phyloP scores from a whole-genome alignment of 257 asterid genomes.

The Petrea volubilis region DNA sequence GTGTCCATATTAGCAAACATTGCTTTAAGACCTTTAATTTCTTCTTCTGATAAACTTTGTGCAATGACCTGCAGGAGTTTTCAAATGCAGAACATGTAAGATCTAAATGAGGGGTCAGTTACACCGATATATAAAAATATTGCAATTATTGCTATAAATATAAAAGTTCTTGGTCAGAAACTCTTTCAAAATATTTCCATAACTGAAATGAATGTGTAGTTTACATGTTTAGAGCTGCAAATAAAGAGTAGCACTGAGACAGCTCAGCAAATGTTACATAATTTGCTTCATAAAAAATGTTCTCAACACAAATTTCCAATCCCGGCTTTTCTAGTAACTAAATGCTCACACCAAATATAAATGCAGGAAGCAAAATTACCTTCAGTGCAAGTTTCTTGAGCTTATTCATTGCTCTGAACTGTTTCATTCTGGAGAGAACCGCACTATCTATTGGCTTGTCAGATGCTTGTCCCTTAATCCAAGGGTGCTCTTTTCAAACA shows the following conservation, averaged over 20 bases:
- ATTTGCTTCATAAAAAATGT: neutral
- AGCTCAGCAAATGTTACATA: neutral
- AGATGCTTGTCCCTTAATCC: slow-evolving; percentile 81
- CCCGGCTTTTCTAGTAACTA: neutral
- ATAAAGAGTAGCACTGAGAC: neutral
- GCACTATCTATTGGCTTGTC: slow-evolving; percentile 88
- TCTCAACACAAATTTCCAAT: neutral
- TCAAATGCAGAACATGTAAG: neutral
- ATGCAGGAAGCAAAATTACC: slow-evolving; percentile 31
- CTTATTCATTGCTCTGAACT: slow-evolving; percentile 88
- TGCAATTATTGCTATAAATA: too few relatives aligned
- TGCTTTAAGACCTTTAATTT: slow-evolving; percentile 78
- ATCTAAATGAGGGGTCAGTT: neutral
- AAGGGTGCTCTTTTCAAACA: slow-evolving; percentile 59
- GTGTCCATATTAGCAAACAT: slow-evolving; percentile 82
- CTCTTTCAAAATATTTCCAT: neutral
- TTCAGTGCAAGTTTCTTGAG: slow-evolving; percentile 79
- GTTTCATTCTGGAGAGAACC: slow-evolving; percentile 84
- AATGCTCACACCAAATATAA: neutral
- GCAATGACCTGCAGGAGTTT: slow-evolving; percentile 69
- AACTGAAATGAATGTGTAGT: neutral
- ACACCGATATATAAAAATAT: neutral
- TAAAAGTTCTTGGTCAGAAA: neutral
- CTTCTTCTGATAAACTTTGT: slow-evolving; percentile 88
- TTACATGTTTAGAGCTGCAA: neutral